Conservation (phyloP, 192 early-diverging fungal genomes). For the Backusella tarrabulga region DNA sequence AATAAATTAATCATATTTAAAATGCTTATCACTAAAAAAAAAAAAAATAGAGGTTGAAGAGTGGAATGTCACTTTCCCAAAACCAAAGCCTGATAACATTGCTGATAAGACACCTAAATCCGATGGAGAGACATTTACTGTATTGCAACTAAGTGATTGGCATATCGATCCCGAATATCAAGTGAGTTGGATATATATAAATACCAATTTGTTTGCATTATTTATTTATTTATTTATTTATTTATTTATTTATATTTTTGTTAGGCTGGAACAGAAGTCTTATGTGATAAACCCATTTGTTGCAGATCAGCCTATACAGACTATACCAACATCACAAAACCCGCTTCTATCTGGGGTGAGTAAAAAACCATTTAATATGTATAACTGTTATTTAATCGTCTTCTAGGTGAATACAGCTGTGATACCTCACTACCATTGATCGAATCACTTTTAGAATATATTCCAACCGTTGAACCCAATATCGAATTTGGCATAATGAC, state of each 20-base stretch:
- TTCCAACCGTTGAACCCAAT: constrained; percentile 40
- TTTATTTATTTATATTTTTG: background rate
- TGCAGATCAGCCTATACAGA: constrained; percentile 45
- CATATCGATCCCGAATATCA: constrained; percentile 47
- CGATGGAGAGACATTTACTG: constrained; percentile 35
- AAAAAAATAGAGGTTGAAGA: constrained; percentile 10
- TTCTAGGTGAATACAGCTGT: constrained; percentile 47
- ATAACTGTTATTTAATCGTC: background rate
- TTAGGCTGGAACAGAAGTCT: constrained; percentile 43
- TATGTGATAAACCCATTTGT: constrained; percentile 51
- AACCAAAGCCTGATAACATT: constrained; percentile 37
- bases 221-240: background rate
- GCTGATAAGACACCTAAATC: constrained; percentile 20
- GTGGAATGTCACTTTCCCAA: constrained; percentile 41
- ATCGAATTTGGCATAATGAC: constrained; percentile 51
- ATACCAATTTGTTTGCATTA: background rate
- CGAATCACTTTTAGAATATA: constrained; percentile 43
- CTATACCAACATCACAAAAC: constrained; percentile 28
- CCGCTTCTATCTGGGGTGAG: constrained; percentile 37
- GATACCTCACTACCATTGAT: constrained; percentile 48
- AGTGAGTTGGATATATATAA: background rate
- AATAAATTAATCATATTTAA: constrained; percentile 8
- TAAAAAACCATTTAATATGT: background rate
- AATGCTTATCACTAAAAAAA: background rate
- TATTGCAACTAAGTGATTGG: constrained; percentile 51